These are phyloP conservation scores for Echeveria elegans DNA, from an alignment of 164 flowering plant genomes.

Conservation along the genomic window DNA sequence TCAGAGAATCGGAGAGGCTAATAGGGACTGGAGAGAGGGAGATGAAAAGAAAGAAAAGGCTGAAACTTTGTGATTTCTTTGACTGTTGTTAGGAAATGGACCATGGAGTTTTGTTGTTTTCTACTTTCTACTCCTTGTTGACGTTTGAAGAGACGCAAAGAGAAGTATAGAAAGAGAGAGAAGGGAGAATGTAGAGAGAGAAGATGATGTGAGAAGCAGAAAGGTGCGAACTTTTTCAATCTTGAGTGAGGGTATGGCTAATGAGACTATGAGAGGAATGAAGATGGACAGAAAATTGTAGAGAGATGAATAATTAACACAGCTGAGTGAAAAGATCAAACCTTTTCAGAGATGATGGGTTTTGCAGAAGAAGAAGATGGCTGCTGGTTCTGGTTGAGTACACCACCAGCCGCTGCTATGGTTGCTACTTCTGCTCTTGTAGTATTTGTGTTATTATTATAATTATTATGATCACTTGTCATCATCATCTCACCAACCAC, in stretches of 20 bases:
- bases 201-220: constrained; percentile 8
- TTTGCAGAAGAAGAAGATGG: constrained; percentile 25
- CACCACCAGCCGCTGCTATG: constrained; percentile 18
- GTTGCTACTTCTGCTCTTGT: constrained; percentile 23
- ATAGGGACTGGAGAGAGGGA: constrained; percentile 16
- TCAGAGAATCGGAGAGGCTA: constrained; percentile 14
- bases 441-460: constrained; percentile 1
- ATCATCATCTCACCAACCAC: constrained; percentile 1
- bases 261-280: constrained; percentile 3
- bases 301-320: neutral
- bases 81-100: constrained; percentile 37
- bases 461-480: constrained; percentile 21
- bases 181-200: constrained; percentile 7
- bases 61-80: constrained; percentile 20
- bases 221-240: constrained; percentile 25
- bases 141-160: constrained; percentile 10
- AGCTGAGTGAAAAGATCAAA: constrained; percentile 12
- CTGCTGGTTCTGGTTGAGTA: neutral
- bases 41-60: constrained; percentile 16
- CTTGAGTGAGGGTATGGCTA: constrained; percentile 20
- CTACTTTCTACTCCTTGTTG: neutral
- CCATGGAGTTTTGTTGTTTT: constrained; percentile 1
- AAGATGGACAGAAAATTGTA: constrained; percentile 4
- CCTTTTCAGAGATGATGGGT: constrained; percentile 51
- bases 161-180: neutral